Conservation (phyloP, 495 filamentous ascomycete species). For the Xylaria grammica region DNA sequence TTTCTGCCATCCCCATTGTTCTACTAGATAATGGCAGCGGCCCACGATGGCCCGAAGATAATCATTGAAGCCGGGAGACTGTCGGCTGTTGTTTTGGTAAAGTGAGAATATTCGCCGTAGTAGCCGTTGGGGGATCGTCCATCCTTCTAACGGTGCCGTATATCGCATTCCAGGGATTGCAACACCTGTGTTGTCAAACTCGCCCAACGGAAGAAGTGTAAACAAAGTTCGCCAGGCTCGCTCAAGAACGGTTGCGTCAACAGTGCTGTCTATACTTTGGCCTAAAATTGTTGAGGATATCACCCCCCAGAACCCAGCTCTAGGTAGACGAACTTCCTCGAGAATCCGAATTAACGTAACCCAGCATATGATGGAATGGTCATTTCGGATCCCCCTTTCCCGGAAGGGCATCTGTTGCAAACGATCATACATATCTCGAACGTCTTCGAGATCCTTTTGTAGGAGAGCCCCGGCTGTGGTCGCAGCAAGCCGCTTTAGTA, state of each 20-base stretch:
- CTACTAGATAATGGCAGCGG: conserved; percentile 79
- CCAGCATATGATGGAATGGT: conserved; percentile 65
- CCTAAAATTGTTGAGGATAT: conserved; percentile 53
- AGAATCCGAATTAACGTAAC: conserved; percentile 69
- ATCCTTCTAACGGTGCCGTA: conserved; percentile 65
- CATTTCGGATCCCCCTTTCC: conserved; percentile 69
- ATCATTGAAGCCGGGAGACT: conserved; percentile 72
- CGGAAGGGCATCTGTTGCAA: conserved; percentile 58
- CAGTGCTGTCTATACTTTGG: conserved; percentile 18
- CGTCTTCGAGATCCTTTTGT: conserved; percentile 51
- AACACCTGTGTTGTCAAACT: conserved; percentile 74
- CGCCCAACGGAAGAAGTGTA: conserved; percentile 72
- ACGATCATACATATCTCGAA: conserved; percentile 68
- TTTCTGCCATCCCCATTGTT: conserved; percentile 83
- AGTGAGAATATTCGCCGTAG: conserved; percentile 67
- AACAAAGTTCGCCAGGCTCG: conserved; percentile 75
- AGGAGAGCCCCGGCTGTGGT: conserved; percentile 49
- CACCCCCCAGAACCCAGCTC: conserved; percentile 63
- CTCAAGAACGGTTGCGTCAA: conserved; percentile 67
- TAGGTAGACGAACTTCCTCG: conserved; percentile 49
- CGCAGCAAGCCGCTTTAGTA: conserved; percentile 45
- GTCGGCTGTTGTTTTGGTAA: conserved; percentile 63
- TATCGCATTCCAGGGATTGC: conserved; percentile 62
- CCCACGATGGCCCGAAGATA: conserved; percentile 77
- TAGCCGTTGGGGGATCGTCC: conserved; percentile 70